These are phyloP conservation scores for Neurospora sp. DNA, from an alignment of 2,329 filamentous ascomycete species.

Conservation along the genomic window DNA sequence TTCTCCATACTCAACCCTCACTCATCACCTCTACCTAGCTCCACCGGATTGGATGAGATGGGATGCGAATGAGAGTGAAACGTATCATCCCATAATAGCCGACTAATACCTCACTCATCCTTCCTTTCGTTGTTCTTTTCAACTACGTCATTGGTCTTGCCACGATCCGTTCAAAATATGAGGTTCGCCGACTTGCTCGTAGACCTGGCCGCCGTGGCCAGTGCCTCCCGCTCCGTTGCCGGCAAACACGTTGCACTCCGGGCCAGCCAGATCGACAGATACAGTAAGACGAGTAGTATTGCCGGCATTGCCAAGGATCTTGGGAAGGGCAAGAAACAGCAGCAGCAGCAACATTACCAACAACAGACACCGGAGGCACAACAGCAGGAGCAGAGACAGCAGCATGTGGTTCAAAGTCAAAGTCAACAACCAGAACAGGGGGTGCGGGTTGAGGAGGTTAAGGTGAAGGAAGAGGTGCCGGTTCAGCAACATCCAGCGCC, in stretches of 20 bases:
- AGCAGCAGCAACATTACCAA: neutral
- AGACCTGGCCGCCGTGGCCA: slow-evolving; percentile 60
- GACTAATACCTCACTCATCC: neutral
- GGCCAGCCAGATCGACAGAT: slow-evolving; percentile 41
- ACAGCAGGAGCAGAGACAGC: slow-evolving; percentile 1
- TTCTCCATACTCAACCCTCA: neutral
- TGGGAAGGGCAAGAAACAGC: slow-evolving; percentile 18
- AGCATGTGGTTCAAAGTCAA: neutral
- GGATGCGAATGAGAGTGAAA: neutral
- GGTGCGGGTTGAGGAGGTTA: neutral
- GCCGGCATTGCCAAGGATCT: slow-evolving; percentile 17
- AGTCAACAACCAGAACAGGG: neutral
- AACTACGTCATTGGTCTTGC: neutral
- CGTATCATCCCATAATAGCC: neutral
- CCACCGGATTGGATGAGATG: neutral
- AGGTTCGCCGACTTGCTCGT: slow-evolving; percentile 54
- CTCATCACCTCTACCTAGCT: neutral
- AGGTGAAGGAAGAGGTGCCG: neutral
- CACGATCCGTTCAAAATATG: slow-evolving; percentile 28
- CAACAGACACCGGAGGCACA: neutral
- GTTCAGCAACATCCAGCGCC: neutral
- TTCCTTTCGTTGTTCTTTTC: neutral
- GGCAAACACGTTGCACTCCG: slow-evolving; percentile 51
- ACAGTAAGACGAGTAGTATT: slow-evolving; percentile 36
- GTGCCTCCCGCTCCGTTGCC: slow-evolving; percentile 59